These are phyloP conservation scores for Jimgerdemannia lactiflua DNA, from an alignment of 192 early-diverging fungal genomes.

Conservation along the genomic window DNA sequence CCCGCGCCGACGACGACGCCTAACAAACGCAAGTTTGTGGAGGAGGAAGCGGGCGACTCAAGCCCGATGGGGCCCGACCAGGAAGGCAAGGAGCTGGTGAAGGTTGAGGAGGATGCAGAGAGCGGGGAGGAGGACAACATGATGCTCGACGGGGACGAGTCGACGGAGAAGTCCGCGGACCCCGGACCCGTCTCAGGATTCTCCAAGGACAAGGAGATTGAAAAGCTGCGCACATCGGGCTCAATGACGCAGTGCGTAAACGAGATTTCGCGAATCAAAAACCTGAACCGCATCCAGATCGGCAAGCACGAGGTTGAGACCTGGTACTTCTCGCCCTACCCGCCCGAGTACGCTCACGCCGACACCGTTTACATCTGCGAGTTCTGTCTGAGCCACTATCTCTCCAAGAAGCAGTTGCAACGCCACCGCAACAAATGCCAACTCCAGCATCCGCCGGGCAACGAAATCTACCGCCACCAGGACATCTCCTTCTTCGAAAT, in stretches of 20 bases:
- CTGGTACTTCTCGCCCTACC: constrained; percentile 99
- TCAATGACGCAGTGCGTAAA: constrained; percentile 97
- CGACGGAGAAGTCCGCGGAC: constrained; percentile 10
- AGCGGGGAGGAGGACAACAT: constrained; percentile 22
- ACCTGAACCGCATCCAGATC: constrained; percentile 90
- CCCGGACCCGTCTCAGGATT: constrained; percentile 33
- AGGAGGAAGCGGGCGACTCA: constrained; percentile 2
- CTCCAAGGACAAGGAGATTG: constrained; percentile 95
- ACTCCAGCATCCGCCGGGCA: constrained; percentile 95
- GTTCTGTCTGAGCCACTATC: constrained; percentile 88
- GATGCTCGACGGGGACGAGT: constrained; percentile 9
- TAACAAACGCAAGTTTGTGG: neutral
- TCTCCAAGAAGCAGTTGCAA: constrained; percentile 66
- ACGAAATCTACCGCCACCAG: constrained; percentile 96
- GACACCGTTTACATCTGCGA: constrained; percentile 92
- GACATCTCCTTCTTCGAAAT: constrained; percentile 97
- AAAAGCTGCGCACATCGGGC: constrained; percentile 88
- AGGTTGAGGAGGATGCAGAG: constrained; percentile 1
- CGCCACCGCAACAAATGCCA: constrained; percentile 87
- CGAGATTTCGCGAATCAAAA: constrained; percentile 94
- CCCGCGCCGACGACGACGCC: neutral
- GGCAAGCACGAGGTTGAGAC: constrained; percentile 90
- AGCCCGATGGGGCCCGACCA: neutral
- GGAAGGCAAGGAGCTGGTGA: constrained; percentile 8
- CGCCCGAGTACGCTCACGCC: constrained; percentile 77